Evolutionary conservation across 1,284 basidiomycete genomes (phyloP).

Genomic region (Boletus smithii): DNA sequence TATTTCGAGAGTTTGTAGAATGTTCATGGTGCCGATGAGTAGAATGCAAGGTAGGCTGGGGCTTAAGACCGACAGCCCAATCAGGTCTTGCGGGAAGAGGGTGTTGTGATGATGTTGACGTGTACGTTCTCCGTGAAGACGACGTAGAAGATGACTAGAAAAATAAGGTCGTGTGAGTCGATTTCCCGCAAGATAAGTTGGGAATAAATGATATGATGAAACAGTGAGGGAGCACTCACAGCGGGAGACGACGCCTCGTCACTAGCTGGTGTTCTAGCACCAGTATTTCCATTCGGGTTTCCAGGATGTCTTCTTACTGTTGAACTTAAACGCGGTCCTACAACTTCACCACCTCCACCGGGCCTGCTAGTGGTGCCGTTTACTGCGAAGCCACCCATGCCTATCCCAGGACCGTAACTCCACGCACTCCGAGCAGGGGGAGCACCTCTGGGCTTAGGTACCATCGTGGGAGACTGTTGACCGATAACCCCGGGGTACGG

Average conservation of each 20-base stretch:
- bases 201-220: too few relatives aligned
- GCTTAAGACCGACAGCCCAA: slow-evolving; percentile 79
- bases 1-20: slow-evolving; percentile 35
- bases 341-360: slow-evolving; percentile 40
- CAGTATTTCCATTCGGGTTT: slow-evolving; percentile 46
- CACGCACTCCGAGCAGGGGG: slow-evolving; percentile 51
- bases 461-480: slow-evolving; percentile 30
- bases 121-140: slow-evolving; percentile 69
- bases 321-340: slow-evolving; percentile 60
- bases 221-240: slow-evolving; percentile 46
- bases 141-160: slow-evolving; percentile 67
- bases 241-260: slow-evolving; percentile 73
- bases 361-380: slow-evolving; percentile 24
- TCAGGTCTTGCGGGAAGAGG: slow-evolving; percentile 77
- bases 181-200: background rate
- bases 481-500: slow-evolving; percentile 27
- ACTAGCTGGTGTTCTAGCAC: slow-evolving; percentile 56
- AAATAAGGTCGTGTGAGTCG: slow-evolving; percentile 11
- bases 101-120: slow-evolving; percentile 70
- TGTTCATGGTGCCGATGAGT: slow-evolving; percentile 45
- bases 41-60: slow-evolving; percentile 59
- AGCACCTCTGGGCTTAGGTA: slow-evolving; percentile 39
- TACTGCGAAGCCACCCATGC: slow-evolving; percentile 41
- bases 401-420: slow-evolving; percentile 66
- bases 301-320: slow-evolving; percentile 51